Evolutionary conservation across 2,329 filamentous ascomycete genomes (phyloP).

Genomic region (Fusarium praegraminearum): DNA sequence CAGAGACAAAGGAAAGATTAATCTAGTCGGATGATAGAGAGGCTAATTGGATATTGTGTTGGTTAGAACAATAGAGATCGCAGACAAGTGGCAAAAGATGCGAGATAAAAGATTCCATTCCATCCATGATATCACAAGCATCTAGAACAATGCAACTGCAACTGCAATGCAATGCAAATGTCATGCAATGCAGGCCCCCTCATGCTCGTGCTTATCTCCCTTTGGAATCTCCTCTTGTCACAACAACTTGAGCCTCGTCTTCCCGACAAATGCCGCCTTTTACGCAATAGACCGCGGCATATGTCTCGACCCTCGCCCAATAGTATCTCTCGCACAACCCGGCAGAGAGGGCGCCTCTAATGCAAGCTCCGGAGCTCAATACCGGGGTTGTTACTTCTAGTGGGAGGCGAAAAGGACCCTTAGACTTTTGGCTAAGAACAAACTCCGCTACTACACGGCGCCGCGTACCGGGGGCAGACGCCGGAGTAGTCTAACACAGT

Average conservation of each 20-base stretch:
- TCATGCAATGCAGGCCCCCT: background rate
- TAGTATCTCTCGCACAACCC: background rate
- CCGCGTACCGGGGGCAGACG: constrained; percentile 29
- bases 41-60: background rate
- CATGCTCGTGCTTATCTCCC: constrained; percentile 4
- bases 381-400: constrained; percentile 2
- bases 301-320: constrained; percentile 17
- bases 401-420: background rate
- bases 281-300: constrained; percentile 19
- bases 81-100: background rate
- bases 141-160: constrained; percentile 18
- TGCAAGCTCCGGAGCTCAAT: constrained; percentile 25
- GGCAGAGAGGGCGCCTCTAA: constrained; percentile 24
- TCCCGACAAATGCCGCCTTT: constrained; percentile 40
- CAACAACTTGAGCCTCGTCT: constrained; percentile 34
- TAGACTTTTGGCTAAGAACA: constrained; percentile 9
- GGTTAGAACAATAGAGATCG: background rate
- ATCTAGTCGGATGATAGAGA: background rate
- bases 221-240: constrained; percentile 30
- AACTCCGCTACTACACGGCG: constrained; percentile 33
- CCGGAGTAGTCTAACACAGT: constrained; percentile 7
- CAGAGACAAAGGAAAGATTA: background rate
- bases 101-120: constrained; percentile 23
- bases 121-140: constrained; percentile 20
- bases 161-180: background rate